phyloP scores from a whole-genome alignment of 768 basidiomycete genomes.

The Baorangia bicolor region DNA sequence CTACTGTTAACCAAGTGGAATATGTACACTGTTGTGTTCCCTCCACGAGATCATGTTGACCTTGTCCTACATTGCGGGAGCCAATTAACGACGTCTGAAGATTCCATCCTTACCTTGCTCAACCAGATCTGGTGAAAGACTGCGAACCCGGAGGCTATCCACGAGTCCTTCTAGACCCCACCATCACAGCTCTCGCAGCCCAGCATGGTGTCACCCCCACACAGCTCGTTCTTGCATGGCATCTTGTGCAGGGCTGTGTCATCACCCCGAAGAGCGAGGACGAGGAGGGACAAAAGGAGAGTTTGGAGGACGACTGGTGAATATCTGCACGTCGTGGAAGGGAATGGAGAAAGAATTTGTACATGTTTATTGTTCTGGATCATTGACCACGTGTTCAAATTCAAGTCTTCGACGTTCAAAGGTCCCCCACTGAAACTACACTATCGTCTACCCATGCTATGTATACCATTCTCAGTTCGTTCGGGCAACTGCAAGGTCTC shows the following conservation, averaged over 20 bases:
- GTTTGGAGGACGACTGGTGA: too few species aligned
- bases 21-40: not conserved
- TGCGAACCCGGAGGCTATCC: not conserved
- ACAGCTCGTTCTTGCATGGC: not conserved
- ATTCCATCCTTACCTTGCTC: not conserved
- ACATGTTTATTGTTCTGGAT: too few species aligned
- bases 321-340: too few species aligned
- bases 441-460: not conserved
- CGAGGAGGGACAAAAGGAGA: not conserved
- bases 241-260: not conserved
- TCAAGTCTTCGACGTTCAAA: too few species aligned
- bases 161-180: not conserved
- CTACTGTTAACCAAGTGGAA: not conserved
- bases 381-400: too few species aligned
- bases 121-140: not conserved
- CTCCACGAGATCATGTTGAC: not conserved
- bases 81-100: not conserved
- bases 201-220: not conserved
- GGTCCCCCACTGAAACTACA: not conserved
- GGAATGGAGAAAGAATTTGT: too few species aligned
- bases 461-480: not conserved
- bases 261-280: not conserved
- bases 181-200: not conserved
- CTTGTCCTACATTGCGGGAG: not conserved
- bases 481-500: too few species aligned